Evolutionary conservation across 805 yeast species (phyloP), one percentile per base, ranked within the genome.

Genomic region (Diddensiella santjacobensis): DNA sequence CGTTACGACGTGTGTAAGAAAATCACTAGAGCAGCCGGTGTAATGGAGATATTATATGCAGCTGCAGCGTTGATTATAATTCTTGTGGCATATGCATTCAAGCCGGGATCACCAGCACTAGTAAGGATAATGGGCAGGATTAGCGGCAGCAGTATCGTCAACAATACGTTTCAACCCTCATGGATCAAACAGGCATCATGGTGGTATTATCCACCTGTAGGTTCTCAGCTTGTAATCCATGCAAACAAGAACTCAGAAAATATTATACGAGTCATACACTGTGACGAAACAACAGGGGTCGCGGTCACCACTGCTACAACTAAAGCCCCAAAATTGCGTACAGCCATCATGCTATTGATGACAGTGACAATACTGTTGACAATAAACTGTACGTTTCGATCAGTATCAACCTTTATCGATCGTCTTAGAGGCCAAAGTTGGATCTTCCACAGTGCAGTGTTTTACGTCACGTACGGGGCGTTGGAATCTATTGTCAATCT

Each of bases 391-490:
- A 48, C 56, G 24, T 59, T 65, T 61, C 60, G 71, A n/a, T 17
- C 20, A 19, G 56, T 54, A 13, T 67, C 68, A 6, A 55, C 67
- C 1, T 49, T 57, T 22, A 64, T 67, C 53, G 54, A 49, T 33
- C 46, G 43, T 22, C 52, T 44, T 10, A 51, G 44, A 13, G 51
- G 58, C n/a, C 59, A 53, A 59, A 61, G 71, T 18, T 71, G 77
- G 74, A 69, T 79, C 5, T 71, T 68, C 59, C 66, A 71, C 49
- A 80, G 83, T 13, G 78, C 76, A 37, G 80, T 79, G 20, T 78
- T 82, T 79, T 84, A 83, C 63, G 70, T 80, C 26, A 68, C 78
- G 56, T 84, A 87, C 79, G 90, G 91, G 26, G 77, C 74, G 2
- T 68, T 82, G 42, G 93, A 85, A 68, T 68, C 72, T 0, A 57